Evolutionary conservation across 225 moss, liverwort and hornwort genomes (phyloP), one percentile per base, ranked within the genome.

Genomic region (Sphagnum tenellum): DNA sequence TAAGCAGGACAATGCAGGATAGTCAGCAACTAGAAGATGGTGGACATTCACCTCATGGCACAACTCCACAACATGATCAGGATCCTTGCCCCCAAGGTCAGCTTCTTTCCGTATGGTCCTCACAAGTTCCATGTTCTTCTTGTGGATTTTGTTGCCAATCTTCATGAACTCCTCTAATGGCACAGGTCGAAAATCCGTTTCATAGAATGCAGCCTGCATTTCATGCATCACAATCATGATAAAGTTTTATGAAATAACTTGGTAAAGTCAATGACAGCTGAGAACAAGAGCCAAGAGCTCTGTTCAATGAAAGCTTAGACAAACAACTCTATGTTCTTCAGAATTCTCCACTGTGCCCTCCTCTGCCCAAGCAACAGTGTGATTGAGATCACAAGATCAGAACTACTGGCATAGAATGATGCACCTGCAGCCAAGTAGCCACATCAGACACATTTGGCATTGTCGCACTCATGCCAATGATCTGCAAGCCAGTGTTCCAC

Each of bases 381-480:
- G 29, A 0, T 29, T 61, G 9, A 4, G 7, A 60, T 57, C 9
- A 7, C 54, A 14, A 9, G 5, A 56, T 58, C 56, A 67, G 29
- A 29, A 29, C 29, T 29, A 29, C 29, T 9, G 47, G 58, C 3
- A 11, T 59, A 47, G 11, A 48, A 14, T 10, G 59, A 56, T 11
- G 67, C 62, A 95, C 95, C 95, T 96, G 81, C 52, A 96, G 77
- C 95, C 95, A 96, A 5, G 79, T 79, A 60, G 92, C 89, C 72
- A 96, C 88, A 64, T 86, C 95, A 52, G 77, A 74, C 47, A 89
- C 86, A 70, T 96, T 96, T 4, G 95, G 86, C 82, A 96, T 86
- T 57, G 95, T 96, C 46, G 95, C 95, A 87, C 95, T 96, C 95
- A 96, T 92, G 62, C 95, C 95, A 64, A 96, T 78, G 69, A 96